Base-by-base conservation (phyloP, 2,329 filamentous ascomycete genomes). In the Xylaria sp. region DNA sequence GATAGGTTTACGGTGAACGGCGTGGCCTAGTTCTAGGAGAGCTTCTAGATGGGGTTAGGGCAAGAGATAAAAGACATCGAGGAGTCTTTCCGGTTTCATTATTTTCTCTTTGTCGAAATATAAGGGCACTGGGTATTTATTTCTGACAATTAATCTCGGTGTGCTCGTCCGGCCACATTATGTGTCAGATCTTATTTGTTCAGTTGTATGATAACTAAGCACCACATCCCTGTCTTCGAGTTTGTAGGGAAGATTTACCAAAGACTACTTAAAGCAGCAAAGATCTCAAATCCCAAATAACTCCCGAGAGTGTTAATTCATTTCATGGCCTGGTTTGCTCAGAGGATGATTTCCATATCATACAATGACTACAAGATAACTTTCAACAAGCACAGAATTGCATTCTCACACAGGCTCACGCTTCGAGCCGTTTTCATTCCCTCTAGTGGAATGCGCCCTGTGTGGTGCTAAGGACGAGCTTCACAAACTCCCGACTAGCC, bases 401-500 rank as follows among this genome's bases (percentile, higher is more conserved):
- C 9, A 34, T 26, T 26, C 11, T 26, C 5, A 34, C n/a, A 13
- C 29, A 34, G 29, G 29, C 29, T 7, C 11, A n/a, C n/a, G n/a
- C n/a, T 18, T 26, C 24, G 9, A 26, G 29, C 29, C 29, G 11
- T 13, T 34, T 13, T 26, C 24, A 26, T 26, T 26, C 24, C 24
- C 6, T 11, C 6, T 26, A 5, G 24, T 11, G 29, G 16, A 11
- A 13, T 34, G 8, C n/a, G n/a, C n/a, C n/a, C n/a, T n/a, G n/a
- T n/a, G n/a, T n/a, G n/a, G n/a, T n/a, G n/a, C n/a, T n/a, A n/a
- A n/a, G 59, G 5, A 65, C 39, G n/a, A 69, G 42, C 39, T 57
- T 62, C 17, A 72, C 70, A 51, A 73, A 73, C 53, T 74, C 72
- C 16, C 59, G 50, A 18, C 58, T 59, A 6, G 50, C 52, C 34